A percentile compares a stretch with the other conserved stretches of the same genome.
phyloP scores from a whole-genome alignment of 257 asterid species.

The Capsicum baccatum region DNA sequence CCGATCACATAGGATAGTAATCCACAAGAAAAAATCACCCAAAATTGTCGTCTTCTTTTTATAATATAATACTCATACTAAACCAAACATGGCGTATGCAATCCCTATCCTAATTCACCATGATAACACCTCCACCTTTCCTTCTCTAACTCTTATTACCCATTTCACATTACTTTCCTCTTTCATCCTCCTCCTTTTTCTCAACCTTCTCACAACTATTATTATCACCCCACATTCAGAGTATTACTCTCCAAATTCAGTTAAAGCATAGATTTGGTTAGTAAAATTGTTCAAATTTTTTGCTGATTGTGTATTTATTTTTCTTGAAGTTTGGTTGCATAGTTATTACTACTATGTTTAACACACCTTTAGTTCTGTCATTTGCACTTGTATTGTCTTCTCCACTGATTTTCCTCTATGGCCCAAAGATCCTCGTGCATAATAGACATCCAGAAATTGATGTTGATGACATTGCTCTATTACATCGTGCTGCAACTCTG shows the following conservation, averaged over 20 bases:
- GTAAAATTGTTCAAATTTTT: not conserved
- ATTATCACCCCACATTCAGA: not conserved
- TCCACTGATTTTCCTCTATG: constrained; percentile 56
- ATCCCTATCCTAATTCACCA: not conserved
- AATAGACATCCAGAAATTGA: constrained; percentile 48
- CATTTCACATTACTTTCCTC: not conserved
- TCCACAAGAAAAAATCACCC: not conserved
- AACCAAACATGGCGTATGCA: not conserved
- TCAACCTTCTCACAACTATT: not conserved
- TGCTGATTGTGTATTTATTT: not conserved
- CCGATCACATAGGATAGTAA: not conserved
- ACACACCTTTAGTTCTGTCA: constrained; percentile 48
- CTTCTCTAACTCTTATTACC: not conserved
- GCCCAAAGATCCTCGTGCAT: constrained; percentile 50
- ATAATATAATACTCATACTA: not conserved
- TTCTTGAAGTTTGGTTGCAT: not conserved
- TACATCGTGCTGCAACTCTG: constrained; percentile 60
- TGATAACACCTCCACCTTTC: constrained; percentile 24
- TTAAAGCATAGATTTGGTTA: not conserved
- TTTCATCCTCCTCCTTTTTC: not conserved
- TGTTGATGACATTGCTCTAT: constrained; percentile 67
- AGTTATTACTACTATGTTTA: constrained; percentile 47
- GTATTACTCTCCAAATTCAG: not conserved
- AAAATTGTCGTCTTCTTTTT: not conserved
- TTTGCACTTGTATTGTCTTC: constrained; percentile 55